These are phyloP conservation scores for Fusarium sp. DNA, from an alignment of 2,329 filamentous ascomycete species.

Conservation along the genomic window DNA sequence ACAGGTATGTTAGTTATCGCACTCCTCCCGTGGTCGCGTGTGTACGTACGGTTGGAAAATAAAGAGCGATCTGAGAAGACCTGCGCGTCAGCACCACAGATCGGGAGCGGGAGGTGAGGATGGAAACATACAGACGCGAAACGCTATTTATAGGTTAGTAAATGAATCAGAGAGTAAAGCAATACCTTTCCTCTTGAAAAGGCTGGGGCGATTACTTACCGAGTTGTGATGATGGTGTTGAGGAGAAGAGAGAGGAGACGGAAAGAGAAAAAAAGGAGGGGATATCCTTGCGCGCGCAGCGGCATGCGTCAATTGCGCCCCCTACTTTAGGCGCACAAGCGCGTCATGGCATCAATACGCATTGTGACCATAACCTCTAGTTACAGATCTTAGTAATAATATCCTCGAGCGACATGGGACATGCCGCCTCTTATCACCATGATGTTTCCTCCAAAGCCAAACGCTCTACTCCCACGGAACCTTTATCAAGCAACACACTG, in stretches of 20 bases:
- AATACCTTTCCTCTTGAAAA: not conserved
- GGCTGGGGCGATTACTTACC: not conserved
- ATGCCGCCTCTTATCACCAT: not conserved
- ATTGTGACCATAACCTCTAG: not conserved
- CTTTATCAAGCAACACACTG: fast-evolving
- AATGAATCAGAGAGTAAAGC: not conserved
- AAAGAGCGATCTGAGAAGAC: not conserved
- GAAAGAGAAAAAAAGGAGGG: not conserved
- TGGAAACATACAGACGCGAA: not conserved
- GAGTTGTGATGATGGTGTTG: not conserved
- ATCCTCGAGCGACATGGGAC: not conserved
- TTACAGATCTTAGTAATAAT: too few relatives aligned
- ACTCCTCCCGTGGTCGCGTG: not conserved
- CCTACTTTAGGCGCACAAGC: not conserved
- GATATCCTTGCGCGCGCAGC: fast-evolving
- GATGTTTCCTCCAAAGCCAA: not conserved
- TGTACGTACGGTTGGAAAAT: not conserved
- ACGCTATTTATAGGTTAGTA: not conserved
- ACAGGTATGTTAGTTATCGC: too few relatives aligned
- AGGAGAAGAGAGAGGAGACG: not conserved
- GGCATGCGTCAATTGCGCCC: not conserved
- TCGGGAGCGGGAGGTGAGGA: fast-evolving
- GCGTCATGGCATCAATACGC: fast-evolving
- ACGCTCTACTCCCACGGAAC: not conserved
- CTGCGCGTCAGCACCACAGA: not conserved